A percentile compares a stretch with the other conserved stretches of the same genome.
These are phyloP conservation scores for Andrographis paniculata DNA, from an alignment of 305 asterid species.

Conservation along the genomic window DNA sequence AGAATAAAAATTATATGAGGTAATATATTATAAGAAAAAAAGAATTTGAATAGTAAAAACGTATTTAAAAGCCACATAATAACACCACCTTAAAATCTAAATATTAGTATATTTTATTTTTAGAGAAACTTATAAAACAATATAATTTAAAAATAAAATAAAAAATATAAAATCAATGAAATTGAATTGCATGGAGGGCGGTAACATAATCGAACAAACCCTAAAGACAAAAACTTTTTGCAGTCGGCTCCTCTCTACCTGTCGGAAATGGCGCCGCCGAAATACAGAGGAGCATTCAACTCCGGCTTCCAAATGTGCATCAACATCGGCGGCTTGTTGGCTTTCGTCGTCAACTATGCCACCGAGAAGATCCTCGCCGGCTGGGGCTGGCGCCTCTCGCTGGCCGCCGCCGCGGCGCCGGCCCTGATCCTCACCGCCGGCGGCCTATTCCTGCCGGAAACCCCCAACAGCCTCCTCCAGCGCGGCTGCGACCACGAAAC, in stretches of 20 bases:
- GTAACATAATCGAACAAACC: no score
- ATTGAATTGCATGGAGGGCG: no score
- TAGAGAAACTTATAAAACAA: no score
- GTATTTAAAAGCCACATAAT: no score
- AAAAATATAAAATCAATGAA: no score
- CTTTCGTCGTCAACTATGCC: constrained; percentile 50
- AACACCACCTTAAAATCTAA: no score
- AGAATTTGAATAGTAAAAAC: no score
- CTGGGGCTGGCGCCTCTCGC: constrained; percentile 54
- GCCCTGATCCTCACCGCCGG: constrained; percentile 53
- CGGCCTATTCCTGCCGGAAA: constrained; percentile 45
- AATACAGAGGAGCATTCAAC: constrained; percentile 57
- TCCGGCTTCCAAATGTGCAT: constrained; percentile 60
- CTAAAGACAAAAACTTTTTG: no score
- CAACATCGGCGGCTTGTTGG: constrained; percentile 46
- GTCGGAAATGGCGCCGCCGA: constrained; percentile 69
- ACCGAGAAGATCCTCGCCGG: constrained; percentile 34
- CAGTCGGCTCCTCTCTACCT: constrained; percentile 55
- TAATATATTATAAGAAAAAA: no score
- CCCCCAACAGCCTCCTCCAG: constrained; percentile 55
- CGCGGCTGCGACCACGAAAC: constrained; percentile 36
- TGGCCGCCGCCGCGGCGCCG: constrained; percentile 53
- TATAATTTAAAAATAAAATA: not conserved
- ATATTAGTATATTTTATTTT: no score
- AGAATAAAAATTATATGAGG: no score